phyloP scores from a whole-genome alignment of 176 grass and related monocot genomes.

The Echinochloa phyllopogon region DNA sequence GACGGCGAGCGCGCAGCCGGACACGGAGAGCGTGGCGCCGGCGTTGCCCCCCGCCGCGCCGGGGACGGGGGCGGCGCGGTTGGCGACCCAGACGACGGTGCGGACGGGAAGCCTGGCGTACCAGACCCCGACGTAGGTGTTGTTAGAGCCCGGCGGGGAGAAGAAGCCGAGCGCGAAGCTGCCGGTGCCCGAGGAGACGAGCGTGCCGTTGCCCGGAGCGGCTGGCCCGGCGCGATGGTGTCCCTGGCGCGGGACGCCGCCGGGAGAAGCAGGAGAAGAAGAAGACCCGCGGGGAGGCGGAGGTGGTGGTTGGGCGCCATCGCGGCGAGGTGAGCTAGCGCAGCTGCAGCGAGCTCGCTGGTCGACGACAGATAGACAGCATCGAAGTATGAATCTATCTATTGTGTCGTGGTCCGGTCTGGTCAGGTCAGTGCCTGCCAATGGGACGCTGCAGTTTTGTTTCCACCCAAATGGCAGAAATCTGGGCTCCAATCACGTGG shows the following conservation, averaged over 20 bases:
- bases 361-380: background rate
- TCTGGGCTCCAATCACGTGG: constrained; percentile 10
- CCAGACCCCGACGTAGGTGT: constrained; percentile 56
- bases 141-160: constrained; percentile 50
- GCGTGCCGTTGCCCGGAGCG: constrained; percentile 44
- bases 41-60: constrained; percentile 16
- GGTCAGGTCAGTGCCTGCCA: background rate
- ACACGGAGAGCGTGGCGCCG: constrained; percentile 42
- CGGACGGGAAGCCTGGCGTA: constrained; percentile 40
- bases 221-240: constrained; percentile 41
- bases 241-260: constrained; percentile 29
- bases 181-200: constrained; percentile 47
- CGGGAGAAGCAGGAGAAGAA: background rate
- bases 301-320: constrained; percentile 12
- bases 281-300: background rate
- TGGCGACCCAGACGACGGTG: constrained; percentile 71
- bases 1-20: constrained; percentile 41
- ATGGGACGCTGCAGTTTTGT: background rate
- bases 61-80: constrained; percentile 44
- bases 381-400: background rate
- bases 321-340: background rate
- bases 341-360: background rate
- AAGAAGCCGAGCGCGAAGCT: constrained; percentile 64
- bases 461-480: background rate
- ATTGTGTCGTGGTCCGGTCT: background rate